Conservation (phyloP, 805 yeast species). For the Kluyveromyces dobzhanskii region DNA sequence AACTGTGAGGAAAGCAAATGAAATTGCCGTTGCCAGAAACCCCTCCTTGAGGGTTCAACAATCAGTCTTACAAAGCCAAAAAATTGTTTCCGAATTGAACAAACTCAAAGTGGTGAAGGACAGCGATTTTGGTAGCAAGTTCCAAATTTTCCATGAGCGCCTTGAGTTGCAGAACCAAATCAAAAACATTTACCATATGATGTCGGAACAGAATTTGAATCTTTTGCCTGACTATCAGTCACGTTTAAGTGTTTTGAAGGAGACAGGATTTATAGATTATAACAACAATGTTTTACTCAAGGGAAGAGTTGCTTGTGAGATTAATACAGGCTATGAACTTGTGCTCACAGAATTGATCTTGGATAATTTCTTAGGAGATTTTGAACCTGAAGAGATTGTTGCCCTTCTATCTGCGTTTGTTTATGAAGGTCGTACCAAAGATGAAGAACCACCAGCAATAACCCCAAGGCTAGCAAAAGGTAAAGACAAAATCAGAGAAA, state of each 20-base stretch:
- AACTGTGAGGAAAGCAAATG: slow-evolving; percentile 18
- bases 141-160: slow-evolving; percentile 37
- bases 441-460: slow-evolving; percentile 49
- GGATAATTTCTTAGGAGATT: slow-evolving; percentile 87
- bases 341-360: slow-evolving; percentile 81
- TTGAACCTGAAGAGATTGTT: slow-evolving; percentile 94
- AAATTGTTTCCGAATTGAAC: slow-evolving; percentile 16
- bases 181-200: slow-evolving; percentile 44
- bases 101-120: slow-evolving; percentile 27
- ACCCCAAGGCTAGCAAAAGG: slow-evolving; percentile 81
- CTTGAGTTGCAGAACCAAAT: slow-evolving; percentile 43
- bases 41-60: slow-evolving; percentile 28
- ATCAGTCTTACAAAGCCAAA: slow-evolving; percentile 20
- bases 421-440: slow-evolving; percentile 68
- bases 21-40: slow-evolving; percentile 18
- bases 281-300: slow-evolving; percentile 63
- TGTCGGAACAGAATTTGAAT: slow-evolving; percentile 84
- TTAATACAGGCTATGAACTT: slow-evolving; percentile 85
- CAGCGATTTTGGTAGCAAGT: slow-evolving; percentile 38
- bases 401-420: slow-evolving; percentile 88
- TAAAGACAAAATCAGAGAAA: slow-evolving; percentile 54
- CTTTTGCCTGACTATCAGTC: slow-evolving; percentile 90
- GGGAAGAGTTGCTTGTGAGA: slow-evolving; percentile 91
- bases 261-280: slow-evolving; percentile 73
- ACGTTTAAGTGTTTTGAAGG: slow-evolving; percentile 66